Base-by-base conservation (phyloP, 768 basidiomycete genomes). In the Lentinula raphanica region DNA sequence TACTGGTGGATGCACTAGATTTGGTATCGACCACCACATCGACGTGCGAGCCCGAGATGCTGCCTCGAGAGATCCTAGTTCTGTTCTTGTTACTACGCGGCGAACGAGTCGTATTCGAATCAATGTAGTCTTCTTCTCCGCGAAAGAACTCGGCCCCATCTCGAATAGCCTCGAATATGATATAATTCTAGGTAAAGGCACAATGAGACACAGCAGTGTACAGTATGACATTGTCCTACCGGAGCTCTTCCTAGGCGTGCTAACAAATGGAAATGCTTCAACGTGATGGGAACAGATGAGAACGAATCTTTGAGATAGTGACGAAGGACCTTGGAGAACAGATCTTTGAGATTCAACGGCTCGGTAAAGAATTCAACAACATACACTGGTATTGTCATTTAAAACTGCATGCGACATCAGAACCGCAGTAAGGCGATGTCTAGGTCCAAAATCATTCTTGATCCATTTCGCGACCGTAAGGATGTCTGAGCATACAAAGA, bases 221-320 rank as follows among this genome's bases (percentile, higher is more conserved):
- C 31, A 6, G 3, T 38, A n/a, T 15, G 23, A 21, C 35, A 23
- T n/a, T 54, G 36, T 69, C 86, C 64, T 65, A 86, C 86, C 8
- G 85, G 82, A 28, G 76, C 71, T 59, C 77, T 77, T 19, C 87
- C 88, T 17, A 92, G 71, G 44, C 78, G 80, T 3, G 88, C 88
- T 48, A 92, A 76, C n/a, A 87, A 65, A 66, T 84, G 80, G 72
- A 92, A 92, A 64, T 90, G 88, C 64, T 88, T 84, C 51, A 92
- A 71, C 5, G 89, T 91, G 31, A 90, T 66, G 21, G 89, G 90
- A 27, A 90, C 86, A 44, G 75, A 60, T 27, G 65, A 56, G 23
- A 62, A 40, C 38, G 66, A 63, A 59, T 40, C 65, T 58, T 68
- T 63, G 55, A 81, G 65, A 64, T 80, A 81, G 31, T 74, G 64